Evolutionary conservation across 768 basidiomycete genomes (phyloP), one percentile per base, ranked within the genome.

Genomic region (Pleurotus citrinopileatus): DNA sequence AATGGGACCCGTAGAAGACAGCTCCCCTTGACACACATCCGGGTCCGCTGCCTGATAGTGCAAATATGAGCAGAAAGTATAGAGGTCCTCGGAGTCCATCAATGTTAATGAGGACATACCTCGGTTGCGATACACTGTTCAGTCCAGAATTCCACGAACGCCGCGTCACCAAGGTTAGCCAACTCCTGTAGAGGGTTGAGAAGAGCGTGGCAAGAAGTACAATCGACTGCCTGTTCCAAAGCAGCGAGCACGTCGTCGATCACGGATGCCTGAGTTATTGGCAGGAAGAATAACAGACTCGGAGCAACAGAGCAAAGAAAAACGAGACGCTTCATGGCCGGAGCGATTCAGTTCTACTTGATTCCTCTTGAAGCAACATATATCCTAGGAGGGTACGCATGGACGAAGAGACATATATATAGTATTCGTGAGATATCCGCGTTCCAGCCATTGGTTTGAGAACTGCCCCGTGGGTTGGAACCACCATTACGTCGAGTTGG

Each of bases 11-110:
- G 68, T 64, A 2, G 59, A 46, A 3, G 59, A 61, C 53, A 74
- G 58, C 0, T 65, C 61, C 40, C 74, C 74, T 15, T 57, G 59
- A 56, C 74, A 75, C n/a, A 75, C 70, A 53, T 75, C 72, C 3
- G 59, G 57, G 56, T 71, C 70, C 47, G 69, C 70, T 36, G 69
- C 61, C 70, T 67, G 53, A n/a, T n/a, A n/a, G n/a, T n/a, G n/a
- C n/a, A n/a, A n/a, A n/a, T n/a, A n/a, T n/a, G n/a, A n/a, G n/a
- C n/a, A n/a, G n/a, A n/a, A n/a, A n/a, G n/a, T n/a, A n/a, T n/a
- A n/a, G n/a, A n/a, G n/a, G n/a, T n/a, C n/a, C n/a, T n/a, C n/a
- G n/a, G n/a, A n/a, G n/a, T n/a, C n/a, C n/a, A n/a, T n/a, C n/a
- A n/a, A n/a, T n/a, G n/a, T n/a, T 9, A 13, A 10, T 5, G 15